Base-by-base conservation (phyloP, 208 protist species). In the Wallacemonas collosoma region DNA sequence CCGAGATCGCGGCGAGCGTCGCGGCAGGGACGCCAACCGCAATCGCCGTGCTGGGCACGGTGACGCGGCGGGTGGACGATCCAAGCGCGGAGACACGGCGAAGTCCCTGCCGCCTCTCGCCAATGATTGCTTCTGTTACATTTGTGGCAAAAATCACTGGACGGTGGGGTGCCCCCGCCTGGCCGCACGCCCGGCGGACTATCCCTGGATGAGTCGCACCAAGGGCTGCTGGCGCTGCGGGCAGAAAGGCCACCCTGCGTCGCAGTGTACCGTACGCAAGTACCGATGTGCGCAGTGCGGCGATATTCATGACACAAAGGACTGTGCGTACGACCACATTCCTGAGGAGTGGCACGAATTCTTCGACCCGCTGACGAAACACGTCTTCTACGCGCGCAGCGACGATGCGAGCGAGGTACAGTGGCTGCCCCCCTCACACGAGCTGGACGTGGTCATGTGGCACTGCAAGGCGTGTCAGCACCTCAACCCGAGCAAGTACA, bases 341-440 rank as follows among this genome's bases (percentile, higher is more conserved):
- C 80, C 76, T 1, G 83, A 92, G 71, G 89, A 93, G 71, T 97
- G 90, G 89, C 90, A 94, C 56, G 93, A 97, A 73, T 97, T 94
- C 68, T 89, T 78, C 44, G 90, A 95, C 63, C 62, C 81, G 0
- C 7, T 51, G 7, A 85, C 73, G 12, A 45, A 81, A 38, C 88
- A 93, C 67, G 78, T 93, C 7, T 97, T 88, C 72, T 97, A 95
- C 81, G 69, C 72, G 43, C 87, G 91, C 72, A 75, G 81, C 56
- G 89, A 90, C 47, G 87, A 93, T 58, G 71, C 65, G 41, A 81
- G 70, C 38, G 79, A 93, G 72, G 79, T 91, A 45, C 85, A 85
- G 69, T 94, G 88, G 90, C 71, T 67, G 36, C 79, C 84, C 17
- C 88, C 87, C 15, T 72, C 86, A 40, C 90, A 94, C 51, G 72